A percentile compares a stretch with the other conserved stretches of the same genome.
Evolutionary conservation across 768 basidiomycete genomes (phyloP).

Genomic region (Tylopilus plumbeoviolaceoides): DNA sequence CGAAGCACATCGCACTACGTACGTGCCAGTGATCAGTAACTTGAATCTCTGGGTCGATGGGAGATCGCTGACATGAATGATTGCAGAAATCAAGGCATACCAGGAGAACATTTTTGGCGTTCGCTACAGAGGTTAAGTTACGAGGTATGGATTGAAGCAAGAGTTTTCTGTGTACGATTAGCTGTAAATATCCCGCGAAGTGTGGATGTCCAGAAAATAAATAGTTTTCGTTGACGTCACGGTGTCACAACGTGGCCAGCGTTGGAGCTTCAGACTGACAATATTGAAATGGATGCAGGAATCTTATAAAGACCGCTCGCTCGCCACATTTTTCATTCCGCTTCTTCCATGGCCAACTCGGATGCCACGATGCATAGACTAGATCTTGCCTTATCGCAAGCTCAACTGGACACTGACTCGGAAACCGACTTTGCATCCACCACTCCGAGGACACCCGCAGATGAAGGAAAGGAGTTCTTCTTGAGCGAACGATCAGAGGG

Average conservation of each 20-base stretch:
- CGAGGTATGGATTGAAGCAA: no score
- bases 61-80: no score
- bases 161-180: background rate
- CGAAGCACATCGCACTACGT: no score
- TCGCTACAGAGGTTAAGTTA: no score
- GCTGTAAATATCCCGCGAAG: background rate
- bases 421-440: constrained; percentile 24
- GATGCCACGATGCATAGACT: background rate
- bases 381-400: constrained; percentile 17
- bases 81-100: no score
- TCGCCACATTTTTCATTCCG: background rate
- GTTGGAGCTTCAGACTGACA: background rate
- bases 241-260: constrained; percentile 8
- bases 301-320: constrained; percentile 11
- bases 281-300: constrained; percentile 11
- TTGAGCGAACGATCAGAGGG: constrained; percentile 47
- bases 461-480: constrained; percentile 90
- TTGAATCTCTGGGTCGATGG: no score
- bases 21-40: no score
- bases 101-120: no score
- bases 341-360: constrained; percentile 13
- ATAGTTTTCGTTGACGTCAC: constrained; percentile 18
- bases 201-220: background rate
- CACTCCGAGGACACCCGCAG: constrained; percentile 86
- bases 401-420: background rate